Evolutionary conservation across 2,329 filamentous ascomycete genomes (phyloP).

Genomic region (Nigrospora oryzae): DNA sequence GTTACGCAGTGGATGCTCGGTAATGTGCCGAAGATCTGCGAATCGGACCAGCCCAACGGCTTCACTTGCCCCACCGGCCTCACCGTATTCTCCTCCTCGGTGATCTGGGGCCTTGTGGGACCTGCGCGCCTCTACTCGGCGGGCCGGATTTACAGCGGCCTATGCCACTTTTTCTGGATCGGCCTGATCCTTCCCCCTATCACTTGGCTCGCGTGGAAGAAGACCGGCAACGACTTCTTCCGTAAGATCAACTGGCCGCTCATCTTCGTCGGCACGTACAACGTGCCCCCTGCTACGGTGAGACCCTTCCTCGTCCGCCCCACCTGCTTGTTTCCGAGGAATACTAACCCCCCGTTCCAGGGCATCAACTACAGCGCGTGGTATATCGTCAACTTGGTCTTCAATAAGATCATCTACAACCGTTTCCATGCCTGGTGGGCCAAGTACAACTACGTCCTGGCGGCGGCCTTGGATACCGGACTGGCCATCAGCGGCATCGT

Average conservation of each 20-base stretch:
- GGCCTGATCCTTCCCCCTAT: slow-evolving; percentile 28
- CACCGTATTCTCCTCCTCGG: slow-evolving; percentile 21
- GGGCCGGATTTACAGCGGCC: slow-evolving; percentile 19
- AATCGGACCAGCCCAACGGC: slow-evolving; percentile 18
- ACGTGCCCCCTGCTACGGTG: slow-evolving; percentile 22
- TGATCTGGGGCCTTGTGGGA: slow-evolving; percentile 24
- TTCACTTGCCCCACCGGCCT: slow-evolving; percentile 22
- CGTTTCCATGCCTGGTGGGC: slow-evolving; percentile 23
- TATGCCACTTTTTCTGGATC: slow-evolving; percentile 24
- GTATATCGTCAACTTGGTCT: slow-evolving; percentile 23
- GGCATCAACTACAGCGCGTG: slow-evolving; percentile 25
- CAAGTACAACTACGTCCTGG: slow-evolving; percentile 22
- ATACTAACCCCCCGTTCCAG: no score
- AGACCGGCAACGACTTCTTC: slow-evolving; percentile 21
- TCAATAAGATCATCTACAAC: slow-evolving; percentile 19
- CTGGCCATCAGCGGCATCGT: slow-evolving; percentile 22
- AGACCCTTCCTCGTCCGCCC: not conserved
- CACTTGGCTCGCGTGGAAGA: slow-evolving; percentile 31
- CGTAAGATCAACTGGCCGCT: slow-evolving; percentile 22
- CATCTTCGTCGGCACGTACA: slow-evolving; percentile 23
- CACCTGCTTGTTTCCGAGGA: no score
- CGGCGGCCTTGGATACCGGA: slow-evolving; percentile 28
- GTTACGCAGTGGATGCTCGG: slow-evolving; percentile 18
- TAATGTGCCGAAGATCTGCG: slow-evolving; percentile 18
- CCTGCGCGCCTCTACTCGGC: slow-evolving; percentile 22